Base-by-base conservation (phyloP, 2,329 filamentous ascomycete species). In the Xylaria sp. region DNA sequence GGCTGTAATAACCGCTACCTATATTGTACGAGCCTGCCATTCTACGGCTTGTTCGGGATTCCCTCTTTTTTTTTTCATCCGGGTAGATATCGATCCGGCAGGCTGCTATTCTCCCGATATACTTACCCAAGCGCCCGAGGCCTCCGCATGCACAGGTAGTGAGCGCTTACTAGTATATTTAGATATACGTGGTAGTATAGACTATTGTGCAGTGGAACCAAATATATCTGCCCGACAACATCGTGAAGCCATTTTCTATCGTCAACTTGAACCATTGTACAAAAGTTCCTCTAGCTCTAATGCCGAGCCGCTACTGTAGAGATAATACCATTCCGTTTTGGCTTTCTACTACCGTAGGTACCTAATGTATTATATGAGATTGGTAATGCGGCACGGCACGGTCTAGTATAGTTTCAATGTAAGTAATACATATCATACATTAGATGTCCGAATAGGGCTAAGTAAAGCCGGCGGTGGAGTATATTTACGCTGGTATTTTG, bases 351-450 rank as follows among this genome's bases (percentile, higher is more conserved):
- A 17, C 39, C 13, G 39, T 17, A 15, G 3, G 17, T 51, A 11
- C 17, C 15, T 20, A 25, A 4, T 27, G 44, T 45, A 45, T 6
- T 45, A 27, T 33, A n/a, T 17, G 45, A 31, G 31, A 53, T 33
- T n/a, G 36, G 51, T n/a, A 29, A 61, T 53, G 61, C 66, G 61
- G 61, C 61, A 68, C 66, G 61, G 61, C 62, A 22, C 62, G 62
- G 45, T 13, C 45, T 58, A 50, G 38, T n/a, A n/a, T n/a, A n/a
- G 42, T 36, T 55, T 45, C 20, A 31, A 38, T 27, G 42, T 50
- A 39, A 20, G 45, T 42, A n/a, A 1, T 22, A 29, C 25, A 9
- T 55, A n/a, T 29, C 49, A n/a, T 29, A 15, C 5, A 54, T 2
- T 25, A 33, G 5, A 22, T 31, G 38, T 39, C 59, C 59, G 27